These are phyloP conservation scores for Trichoderma gracile DNA, from an alignment of 2,329 filamentous ascomycete genomes.

Conservation along the genomic window DNA sequence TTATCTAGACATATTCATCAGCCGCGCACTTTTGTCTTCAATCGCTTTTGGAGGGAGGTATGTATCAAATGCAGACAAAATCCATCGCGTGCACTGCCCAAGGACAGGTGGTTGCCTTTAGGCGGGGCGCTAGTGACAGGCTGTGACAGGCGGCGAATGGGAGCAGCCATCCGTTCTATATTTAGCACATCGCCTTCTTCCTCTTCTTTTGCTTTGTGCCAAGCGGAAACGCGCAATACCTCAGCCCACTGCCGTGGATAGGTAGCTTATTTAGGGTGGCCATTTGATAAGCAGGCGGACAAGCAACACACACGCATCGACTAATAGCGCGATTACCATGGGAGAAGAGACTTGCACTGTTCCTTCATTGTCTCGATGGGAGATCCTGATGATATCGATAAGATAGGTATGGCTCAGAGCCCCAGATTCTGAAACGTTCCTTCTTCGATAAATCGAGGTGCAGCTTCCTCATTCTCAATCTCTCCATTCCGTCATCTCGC, in stretches of 20 bases:
- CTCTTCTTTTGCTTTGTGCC: not conserved
- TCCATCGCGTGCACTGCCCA: not conserved
- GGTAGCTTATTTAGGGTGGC: constrained; percentile 3
- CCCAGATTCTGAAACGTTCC: not conserved
- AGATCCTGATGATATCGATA: not conserved
- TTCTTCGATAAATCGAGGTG: not conserved
- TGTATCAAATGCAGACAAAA: not conserved
- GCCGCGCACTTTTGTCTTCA: too few relatives aligned
- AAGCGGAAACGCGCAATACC: constrained; percentile 10
- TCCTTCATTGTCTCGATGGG: not conserved
- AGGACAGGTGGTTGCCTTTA: too few relatives aligned
- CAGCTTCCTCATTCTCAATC: not conserved
- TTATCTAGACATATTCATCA: not conserved
- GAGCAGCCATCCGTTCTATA: too few relatives aligned
- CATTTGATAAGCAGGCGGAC: not conserved
- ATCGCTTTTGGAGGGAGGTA: too few relatives aligned
- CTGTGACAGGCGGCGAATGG: too few relatives aligned
- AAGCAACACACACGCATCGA: not conserved
- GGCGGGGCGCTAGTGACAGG: too few relatives aligned
- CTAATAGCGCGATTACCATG: not conserved
- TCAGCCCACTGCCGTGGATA: not conserved
- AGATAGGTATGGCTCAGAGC: not conserved
- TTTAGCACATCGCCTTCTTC: too few relatives aligned
- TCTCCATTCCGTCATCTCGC: not conserved
- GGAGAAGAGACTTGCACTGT: not conserved